Base-by-base conservation (phyloP, 306 rosid genomes). In the Rubus parviflorus region DNA sequence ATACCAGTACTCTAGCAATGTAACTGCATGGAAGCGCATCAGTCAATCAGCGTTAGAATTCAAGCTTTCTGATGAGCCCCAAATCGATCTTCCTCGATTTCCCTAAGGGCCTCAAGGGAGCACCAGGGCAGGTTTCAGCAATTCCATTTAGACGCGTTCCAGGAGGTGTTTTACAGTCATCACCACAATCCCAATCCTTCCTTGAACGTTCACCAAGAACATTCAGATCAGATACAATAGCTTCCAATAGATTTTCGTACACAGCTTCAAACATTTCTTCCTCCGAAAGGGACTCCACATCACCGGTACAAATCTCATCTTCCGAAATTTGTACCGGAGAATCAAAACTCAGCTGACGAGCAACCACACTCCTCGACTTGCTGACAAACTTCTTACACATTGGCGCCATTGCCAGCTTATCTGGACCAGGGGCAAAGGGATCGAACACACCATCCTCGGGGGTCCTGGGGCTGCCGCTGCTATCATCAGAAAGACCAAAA, bases 41-140 rank as follows among this genome's bases (percentile, higher is more conserved):
- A 68, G 61, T 19, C 61, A 61, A 71, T 41, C 30, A 70, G 71
- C 8, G 70, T 87, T 87, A 89, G 83, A 92, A 92, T 30, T 91
- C 86, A 46, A 92, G 96, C 92, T 87, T 94, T 84, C 94, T 87
- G 87, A 97, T 86, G 35, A 92, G 52, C 11, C 74, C 87, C 77
- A 68, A 23, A 40, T 78, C 86, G 68, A 89, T 81, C 37, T 74
- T 75, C 80, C 88, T 89, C 3, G 86, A 78, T 10, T 75, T 83
- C 57, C 83, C 81, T 1, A 54, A 14, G 0, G 87, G 81, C 83
- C 87, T 89, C 56, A 74, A 7, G 23, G 96, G 97, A 37, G 96
- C 93, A 40, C 77, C 82, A 0, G 96, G 93, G 70, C 96, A 92
- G 68, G 89, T 75, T 47, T 85, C 89, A 64, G 93, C 74, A 40